Base-by-base conservation (phyloP, 495 filamentous ascomycete species). In the Podospora didyma region DNA sequence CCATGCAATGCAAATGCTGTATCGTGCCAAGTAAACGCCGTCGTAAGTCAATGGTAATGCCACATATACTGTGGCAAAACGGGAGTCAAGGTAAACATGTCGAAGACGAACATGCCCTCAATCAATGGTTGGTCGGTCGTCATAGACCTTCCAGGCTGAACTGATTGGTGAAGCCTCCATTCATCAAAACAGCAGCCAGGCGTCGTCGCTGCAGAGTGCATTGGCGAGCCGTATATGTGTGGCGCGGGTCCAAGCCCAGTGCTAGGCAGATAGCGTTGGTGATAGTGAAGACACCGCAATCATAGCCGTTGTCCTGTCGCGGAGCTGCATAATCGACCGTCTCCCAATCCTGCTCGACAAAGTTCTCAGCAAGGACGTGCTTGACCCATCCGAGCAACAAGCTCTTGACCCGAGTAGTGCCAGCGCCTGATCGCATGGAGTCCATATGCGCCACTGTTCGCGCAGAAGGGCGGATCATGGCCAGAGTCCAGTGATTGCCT, bases 251-350 rank as follows among this genome's bases (percentile, higher is more conserved):
- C 11, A 90, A 64, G 0, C 84, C 85, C 7, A 88, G 63, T 0
- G 84, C 77, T 21, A 91, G 64, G 62, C 86, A 88, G 53, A 89
- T 85, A 34, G 86, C 85, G 34, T 88, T 92, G 0, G 86, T 87
- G 19, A 88, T 79, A 4, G 86, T 78, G 62, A 93, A 95, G 2
- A 91, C 86, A 6, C 91, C 91, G 57, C 91, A 96, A 64, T 96
- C 91, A 56, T 73, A 83, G 1, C 79, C 79, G 61, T 95, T 95
- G 47, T 73, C 73, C 60, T 96, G 91, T 7, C 61, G 65, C 0
- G 86, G 83, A 5, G 69, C 68, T 0, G 63, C 69, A 7, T 74
- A 71, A 2, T 75, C 65, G 2, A 81, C 68, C 0, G 76, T 67
- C 2, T 60, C 68, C 90, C 91, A 95, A 31, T 94, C 86, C 0